These are phyloP conservation scores for Akanthomyces uredinophilus DNA, from an alignment of 2,329 filamentous ascomycete species.

Conservation along the genomic window DNA sequence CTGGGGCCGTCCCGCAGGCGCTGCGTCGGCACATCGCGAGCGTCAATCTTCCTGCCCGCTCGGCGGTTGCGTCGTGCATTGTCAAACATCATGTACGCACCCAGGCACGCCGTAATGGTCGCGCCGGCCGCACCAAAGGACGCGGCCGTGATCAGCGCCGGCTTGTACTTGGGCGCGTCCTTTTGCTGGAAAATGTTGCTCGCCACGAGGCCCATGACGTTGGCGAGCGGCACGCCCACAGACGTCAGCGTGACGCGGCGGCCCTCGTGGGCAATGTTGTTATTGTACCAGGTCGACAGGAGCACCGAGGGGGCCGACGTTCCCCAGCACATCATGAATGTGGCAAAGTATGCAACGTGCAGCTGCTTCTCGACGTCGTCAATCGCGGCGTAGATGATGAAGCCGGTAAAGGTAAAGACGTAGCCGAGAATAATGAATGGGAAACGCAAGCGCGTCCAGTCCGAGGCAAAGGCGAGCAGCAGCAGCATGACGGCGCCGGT, in stretches of 20 bases:
- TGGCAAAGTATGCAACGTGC: conserved; percentile 68
- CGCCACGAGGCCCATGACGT: conserved; percentile 67
- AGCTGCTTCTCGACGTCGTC: conserved; percentile 55
- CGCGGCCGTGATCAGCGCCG: conserved; percentile 59
- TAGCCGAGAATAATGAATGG: conserved; percentile 73
- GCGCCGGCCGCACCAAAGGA: conserved; percentile 58
- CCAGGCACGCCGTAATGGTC: conserved; percentile 48
- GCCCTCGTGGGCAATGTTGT: conserved; percentile 75
- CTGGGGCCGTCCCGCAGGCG: conserved; percentile 44
- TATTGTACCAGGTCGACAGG: conserved; percentile 65
- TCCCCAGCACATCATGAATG: conserved; percentile 80
- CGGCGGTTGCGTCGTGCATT: conserved; percentile 50
- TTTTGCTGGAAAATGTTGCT: conserved; percentile 63
- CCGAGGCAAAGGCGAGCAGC: conserved; percentile 65
- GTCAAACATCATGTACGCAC: conserved; percentile 55
- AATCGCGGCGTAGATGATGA: conserved; percentile 73
- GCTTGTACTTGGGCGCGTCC: conserved; percentile 63
- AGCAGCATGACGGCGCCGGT: conserved; percentile 68
- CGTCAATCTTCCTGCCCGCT: conserved; percentile 41
- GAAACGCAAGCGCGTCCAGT: conserved; percentile 60
- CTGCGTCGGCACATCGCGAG: conserved; percentile 45
- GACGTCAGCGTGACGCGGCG: conserved; percentile 65
- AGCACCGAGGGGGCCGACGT: conserved; percentile 70
- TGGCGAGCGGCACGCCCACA: conserved; percentile 68
- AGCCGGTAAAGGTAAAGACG: conserved; percentile 67